Evolutionary conservation across 2,329 filamentous ascomycete genomes (phyloP).

Genomic region (Stenocarpella maydis): DNA sequence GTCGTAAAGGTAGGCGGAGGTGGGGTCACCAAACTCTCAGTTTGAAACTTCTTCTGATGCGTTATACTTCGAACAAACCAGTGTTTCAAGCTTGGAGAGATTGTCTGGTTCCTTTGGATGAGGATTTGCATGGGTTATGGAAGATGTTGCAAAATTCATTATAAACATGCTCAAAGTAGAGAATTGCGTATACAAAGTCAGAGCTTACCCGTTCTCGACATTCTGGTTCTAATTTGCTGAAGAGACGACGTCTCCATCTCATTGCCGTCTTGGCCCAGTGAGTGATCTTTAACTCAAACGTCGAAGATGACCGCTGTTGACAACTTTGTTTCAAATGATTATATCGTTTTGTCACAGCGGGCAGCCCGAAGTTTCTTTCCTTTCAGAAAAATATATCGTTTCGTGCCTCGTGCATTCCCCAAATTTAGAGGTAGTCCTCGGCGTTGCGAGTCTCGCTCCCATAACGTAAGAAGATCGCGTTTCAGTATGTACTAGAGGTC

Average conservation of each 20-base stretch:
- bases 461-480: not conserved
- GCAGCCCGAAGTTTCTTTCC: not conserved
- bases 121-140: not conserved
- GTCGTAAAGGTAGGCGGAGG: not conserved
- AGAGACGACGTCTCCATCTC: no score
- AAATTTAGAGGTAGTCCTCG: not conserved
- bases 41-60: not conserved
- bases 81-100: conserved; percentile 28
- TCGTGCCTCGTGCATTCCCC: not conserved
- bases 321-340: no score
- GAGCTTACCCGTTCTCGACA: no score
- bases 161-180: no score
- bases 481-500: not conserved
- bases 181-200: no score
- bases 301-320: not conserved
- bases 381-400: not conserved
- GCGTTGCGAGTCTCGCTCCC: not conserved
- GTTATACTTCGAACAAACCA: conserved; percentile 31
- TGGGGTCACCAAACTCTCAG: not conserved
- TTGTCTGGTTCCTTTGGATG: not conserved
- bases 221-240: no score
- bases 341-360: not conserved
- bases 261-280: no score
- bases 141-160: no score
- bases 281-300: no score